Base-by-base conservation (phyloP, 768 basidiomycete species). In the Amanita rimosa region DNA sequence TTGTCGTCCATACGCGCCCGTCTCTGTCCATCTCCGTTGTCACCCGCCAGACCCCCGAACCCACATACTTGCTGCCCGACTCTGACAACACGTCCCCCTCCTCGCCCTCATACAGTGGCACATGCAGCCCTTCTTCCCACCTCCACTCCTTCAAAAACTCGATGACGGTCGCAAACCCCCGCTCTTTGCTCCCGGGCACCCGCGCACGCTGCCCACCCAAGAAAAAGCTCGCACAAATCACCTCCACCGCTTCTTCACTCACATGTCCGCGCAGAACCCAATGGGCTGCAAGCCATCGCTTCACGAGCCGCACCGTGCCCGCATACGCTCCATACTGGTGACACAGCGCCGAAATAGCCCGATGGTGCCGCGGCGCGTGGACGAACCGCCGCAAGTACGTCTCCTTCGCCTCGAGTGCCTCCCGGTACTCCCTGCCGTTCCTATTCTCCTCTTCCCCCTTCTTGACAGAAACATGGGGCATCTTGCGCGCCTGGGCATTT, bases 241-340 rank as follows among this genome's bases (percentile, higher is more conserved):
- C 68, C 63, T 99, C 96, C 31, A 89, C 75, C 0, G 78, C 81
- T 61, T 97, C 91, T 51, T 80, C 76, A 5, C 75, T 73, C 46
- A 97, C 69, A 55, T 90, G 85, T 0, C 72, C 64, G 3, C 75
- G 71, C 29, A 98, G 74, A 49, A 96, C 73, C 84, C 87, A 90
- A 60, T 99, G 96, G 6, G 85, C 70, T 0, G 87, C 80, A 47
- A 98, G 69, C 96, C 96, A 99, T 37, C 95, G 77, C 67, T 97
- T 95, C 44, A 88, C 76, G 13, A 98, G 73, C 34, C 96, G 75
- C 13, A 89, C 85, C 0, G 94, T 92, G 7, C 85, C 80, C 2
- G 90, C 74, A 63, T 81, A 96, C 9, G 92, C 86, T 0, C 78
- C 63, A 58, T 79, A 84, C 41, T 78, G 80, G 62, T 97, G 92